Conservation (phyloP, 352 stramenopile species). For the Globisporangium solare region DNA sequence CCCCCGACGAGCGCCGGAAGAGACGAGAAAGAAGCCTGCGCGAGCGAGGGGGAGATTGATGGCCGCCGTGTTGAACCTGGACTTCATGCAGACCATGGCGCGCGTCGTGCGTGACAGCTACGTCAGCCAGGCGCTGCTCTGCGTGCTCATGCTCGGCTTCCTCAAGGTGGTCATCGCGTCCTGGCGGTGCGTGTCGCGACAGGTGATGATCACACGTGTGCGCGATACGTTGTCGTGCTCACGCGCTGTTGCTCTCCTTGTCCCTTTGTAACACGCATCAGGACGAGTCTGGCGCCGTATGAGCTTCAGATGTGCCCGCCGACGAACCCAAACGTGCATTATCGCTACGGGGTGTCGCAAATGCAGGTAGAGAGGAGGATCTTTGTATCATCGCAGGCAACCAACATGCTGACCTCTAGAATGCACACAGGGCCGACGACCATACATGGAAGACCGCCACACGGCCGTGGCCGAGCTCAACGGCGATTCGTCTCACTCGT, state of each 20-base stretch:
- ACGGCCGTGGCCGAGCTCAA: constrained; percentile 72
- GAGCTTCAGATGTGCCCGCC: constrained; percentile 71
- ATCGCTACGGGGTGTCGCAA: constrained; percentile 78
- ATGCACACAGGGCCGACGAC: constrained; percentile 42
- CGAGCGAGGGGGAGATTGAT: constrained; percentile 18
- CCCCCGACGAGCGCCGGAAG: background rate
- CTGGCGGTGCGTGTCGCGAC: constrained; percentile 34
- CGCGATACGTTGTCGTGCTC: background rate
- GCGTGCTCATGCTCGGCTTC: constrained; percentile 46
- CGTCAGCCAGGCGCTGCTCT: constrained; percentile 55
- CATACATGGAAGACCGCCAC: constrained; percentile 92
- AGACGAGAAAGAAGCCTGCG: background rate
- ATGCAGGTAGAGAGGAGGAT: constrained; percentile 40
- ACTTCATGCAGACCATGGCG: constrained; percentile 58
- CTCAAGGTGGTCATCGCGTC: constrained; percentile 57
- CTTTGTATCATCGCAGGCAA: background rate
- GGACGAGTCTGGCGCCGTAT: constrained; percentile 44
- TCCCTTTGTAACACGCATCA: constrained; percentile 10
- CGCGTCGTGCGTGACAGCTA: constrained; percentile 59
- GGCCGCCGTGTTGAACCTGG: constrained; percentile 53
- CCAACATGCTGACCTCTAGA: too few relatives aligned
- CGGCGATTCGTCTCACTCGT: constrained; percentile 74
- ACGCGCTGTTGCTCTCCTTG: background rate
- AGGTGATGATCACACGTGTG: too few relatives aligned
- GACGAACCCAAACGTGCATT: constrained; percentile 71